Conservation (phyloP, 371 early-diverging fungal species). For the Rhizopus delemar region DNA sequence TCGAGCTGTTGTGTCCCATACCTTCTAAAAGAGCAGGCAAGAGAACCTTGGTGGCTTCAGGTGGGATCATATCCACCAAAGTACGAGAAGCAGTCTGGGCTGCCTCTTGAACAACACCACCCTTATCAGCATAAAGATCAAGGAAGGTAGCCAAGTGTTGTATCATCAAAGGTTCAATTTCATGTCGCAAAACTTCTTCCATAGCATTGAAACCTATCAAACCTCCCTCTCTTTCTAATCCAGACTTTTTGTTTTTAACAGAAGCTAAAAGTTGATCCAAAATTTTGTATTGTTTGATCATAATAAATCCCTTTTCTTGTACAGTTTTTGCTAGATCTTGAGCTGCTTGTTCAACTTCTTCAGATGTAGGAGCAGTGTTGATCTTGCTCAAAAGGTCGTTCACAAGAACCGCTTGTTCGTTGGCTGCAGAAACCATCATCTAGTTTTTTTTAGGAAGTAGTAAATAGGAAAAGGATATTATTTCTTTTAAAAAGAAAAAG, state of each 20-base stretch:
- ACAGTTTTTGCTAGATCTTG: constrained; percentile 54
- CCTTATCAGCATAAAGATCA: constrained; percentile 74
- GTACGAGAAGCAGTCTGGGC: constrained; percentile 63
- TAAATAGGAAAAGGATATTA: not conserved
- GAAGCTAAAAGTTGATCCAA: constrained; percentile 57
- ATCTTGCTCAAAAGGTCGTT: constrained; percentile 53
- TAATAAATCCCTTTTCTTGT: constrained; percentile 52
- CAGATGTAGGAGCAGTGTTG: constrained; percentile 60
- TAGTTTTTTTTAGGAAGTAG: constrained; percentile 5
- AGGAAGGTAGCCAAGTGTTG: constrained; percentile 58
- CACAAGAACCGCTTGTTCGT: constrained; percentile 33
- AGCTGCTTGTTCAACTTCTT: constrained; percentile 61
- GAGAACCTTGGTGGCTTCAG: constrained; percentile 58
- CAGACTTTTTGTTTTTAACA: constrained; percentile 71
- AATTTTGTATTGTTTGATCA: constrained; percentile 60
- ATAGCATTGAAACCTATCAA: constrained; percentile 71
- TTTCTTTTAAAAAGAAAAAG: not conserved
- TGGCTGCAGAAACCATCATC: constrained; percentile 29
- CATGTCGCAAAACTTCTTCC: constrained; percentile 54
- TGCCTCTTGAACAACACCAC: constrained; percentile 70
- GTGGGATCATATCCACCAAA: constrained; percentile 52
- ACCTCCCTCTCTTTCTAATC: constrained; percentile 72
- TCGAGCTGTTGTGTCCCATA: constrained; percentile 45
- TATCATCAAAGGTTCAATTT: constrained; percentile 66
- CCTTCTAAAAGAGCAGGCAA: constrained; percentile 66